Conservation (phyloP, 2,329 filamentous ascomycete genomes). For the Rasamsonia emersonii region DNA sequence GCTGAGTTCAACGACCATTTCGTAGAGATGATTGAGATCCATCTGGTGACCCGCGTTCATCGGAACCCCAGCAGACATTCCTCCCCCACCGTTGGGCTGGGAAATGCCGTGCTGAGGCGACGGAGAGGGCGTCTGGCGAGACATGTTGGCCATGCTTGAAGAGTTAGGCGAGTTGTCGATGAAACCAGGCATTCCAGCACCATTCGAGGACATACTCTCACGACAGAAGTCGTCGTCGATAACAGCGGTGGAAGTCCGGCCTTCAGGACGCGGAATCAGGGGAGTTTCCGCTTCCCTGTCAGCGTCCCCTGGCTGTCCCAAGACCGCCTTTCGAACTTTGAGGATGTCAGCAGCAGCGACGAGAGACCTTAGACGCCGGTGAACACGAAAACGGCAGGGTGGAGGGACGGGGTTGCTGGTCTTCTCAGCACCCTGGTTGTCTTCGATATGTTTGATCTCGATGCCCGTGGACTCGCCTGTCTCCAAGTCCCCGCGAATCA, state of each 20-base stretch:
- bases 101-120: slow-evolving; percentile 20
- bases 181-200: slow-evolving; percentile 21
- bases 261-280: slow-evolving; percentile 18
- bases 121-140: slow-evolving; percentile 28
- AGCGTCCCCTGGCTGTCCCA: slow-evolving; percentile 22
- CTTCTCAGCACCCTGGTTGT: slow-evolving; percentile 15
- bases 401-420: slow-evolving; percentile 20
- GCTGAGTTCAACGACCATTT: slow-evolving; percentile 43
- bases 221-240: slow-evolving; percentile 28
- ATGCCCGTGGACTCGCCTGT: background rate
- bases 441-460: background rate
- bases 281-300: slow-evolving; percentile 18
- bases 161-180: slow-evolving; percentile 22
- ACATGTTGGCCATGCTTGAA: slow-evolving; percentile 23
- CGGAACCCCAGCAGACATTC: slow-evolving; percentile 29
- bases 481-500: background rate
- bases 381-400: slow-evolving; percentile 28
- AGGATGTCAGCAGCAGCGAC: slow-evolving; percentile 31
- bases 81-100: slow-evolving; percentile 26
- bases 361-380: slow-evolving; percentile 34
- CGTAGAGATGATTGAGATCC: slow-evolving; percentile 43
- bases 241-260: too few relatives aligned
- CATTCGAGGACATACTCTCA: slow-evolving; percentile 29
- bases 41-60: slow-evolving; percentile 44
- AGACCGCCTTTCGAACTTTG: slow-evolving; percentile 28